These are phyloP conservation scores for Pancytospora philotis DNA, from an alignment of 371 early-diverging fungal species.

Conservation along the genomic window DNA sequence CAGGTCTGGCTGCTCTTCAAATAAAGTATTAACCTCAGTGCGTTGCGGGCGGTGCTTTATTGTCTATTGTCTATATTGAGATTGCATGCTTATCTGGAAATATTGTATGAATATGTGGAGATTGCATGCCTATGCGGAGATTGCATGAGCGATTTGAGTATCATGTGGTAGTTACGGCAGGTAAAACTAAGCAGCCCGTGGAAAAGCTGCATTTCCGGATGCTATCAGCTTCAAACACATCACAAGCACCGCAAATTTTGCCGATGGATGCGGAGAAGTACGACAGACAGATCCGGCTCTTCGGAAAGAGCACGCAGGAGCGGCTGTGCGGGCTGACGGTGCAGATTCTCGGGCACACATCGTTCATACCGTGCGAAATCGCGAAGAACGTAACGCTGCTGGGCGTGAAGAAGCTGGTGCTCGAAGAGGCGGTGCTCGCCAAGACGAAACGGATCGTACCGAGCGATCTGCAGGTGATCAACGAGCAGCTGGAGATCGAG, in stretches of 20 bases:
- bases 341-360: not conserved
- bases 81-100: too few species aligned
- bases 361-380: conserved; percentile 17
- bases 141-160: too few species aligned
- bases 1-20: conserved; percentile 56
- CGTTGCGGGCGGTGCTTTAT: too few species aligned
- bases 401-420: conserved; percentile 2
- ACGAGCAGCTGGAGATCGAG: not conserved
- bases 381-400: conserved; percentile 25
- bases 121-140: too few species aligned
- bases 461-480: conserved; percentile 3
- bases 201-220: too few species aligned
- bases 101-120: too few species aligned
- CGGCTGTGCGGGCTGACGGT: not conserved
- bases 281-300: conserved; percentile 17
- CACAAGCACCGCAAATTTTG: not conserved
- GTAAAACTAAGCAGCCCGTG: too few species aligned
- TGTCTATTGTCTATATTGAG: too few species aligned
- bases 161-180: too few species aligned
- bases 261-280: conserved; percentile 16
- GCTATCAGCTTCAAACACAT: too few species aligned
- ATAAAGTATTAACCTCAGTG: conserved; percentile 23
- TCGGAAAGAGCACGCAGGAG: conserved; percentile 22
- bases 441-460: conserved; percentile 12
- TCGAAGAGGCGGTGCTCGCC: not conserved